Base-by-base conservation (phyloP, 345 rosid species). In the Isatis tinctoria region DNA sequence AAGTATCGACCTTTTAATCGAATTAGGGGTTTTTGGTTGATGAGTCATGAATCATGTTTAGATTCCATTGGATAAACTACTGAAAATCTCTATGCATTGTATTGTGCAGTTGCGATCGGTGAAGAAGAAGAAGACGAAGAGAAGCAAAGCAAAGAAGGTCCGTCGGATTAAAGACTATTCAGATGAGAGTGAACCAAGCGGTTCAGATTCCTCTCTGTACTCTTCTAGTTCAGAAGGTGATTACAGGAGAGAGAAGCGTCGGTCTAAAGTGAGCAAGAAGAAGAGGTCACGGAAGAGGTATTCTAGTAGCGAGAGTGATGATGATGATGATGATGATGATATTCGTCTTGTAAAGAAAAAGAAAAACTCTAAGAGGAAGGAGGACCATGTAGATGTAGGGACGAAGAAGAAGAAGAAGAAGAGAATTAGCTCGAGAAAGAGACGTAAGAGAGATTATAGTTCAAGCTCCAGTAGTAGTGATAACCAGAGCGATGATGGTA, bases 41-140 rank as follows among this genome's bases (percentile, higher is more conserved):
- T 52, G 57, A 52, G 16, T n/a, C 49, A 24, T 52, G 54, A n/a
- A n/a, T n/a, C n/a, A n/a, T n/a, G n/a, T n/a, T n/a, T n/a, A n/a
- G n/a, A n/a, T n/a, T n/a, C n/a, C n/a, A n/a, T n/a, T n/a, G n/a
- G n/a, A n/a, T n/a, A n/a, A n/a, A n/a, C n/a, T n/a, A n/a, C n/a
- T n/a, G n/a, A n/a, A n/a, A n/a, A n/a, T n/a, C n/a, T n/a, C n/a
- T n/a, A n/a, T n/a, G n/a, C n/a, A 33, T 33, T 33, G 7, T 77
- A 69, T 40, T 51, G 16, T 49, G 60, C 78, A 89, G 98, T 86
- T 70, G 64, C 81, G 70, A 20, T 63, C 65, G 26, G 84, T 67
- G 87, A 89, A 82, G 87, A 91, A 64, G 77, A 77, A 73, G 62
- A 89, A 85, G 80, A 83, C 49, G 8, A 79, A 72, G 72, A 84